Percentiles rank a stretch among this genome's conserved stretches.
Conservation (phyloP, 2,329 filamentous ascomycete genomes). For the Venturia nashicola region DNA sequence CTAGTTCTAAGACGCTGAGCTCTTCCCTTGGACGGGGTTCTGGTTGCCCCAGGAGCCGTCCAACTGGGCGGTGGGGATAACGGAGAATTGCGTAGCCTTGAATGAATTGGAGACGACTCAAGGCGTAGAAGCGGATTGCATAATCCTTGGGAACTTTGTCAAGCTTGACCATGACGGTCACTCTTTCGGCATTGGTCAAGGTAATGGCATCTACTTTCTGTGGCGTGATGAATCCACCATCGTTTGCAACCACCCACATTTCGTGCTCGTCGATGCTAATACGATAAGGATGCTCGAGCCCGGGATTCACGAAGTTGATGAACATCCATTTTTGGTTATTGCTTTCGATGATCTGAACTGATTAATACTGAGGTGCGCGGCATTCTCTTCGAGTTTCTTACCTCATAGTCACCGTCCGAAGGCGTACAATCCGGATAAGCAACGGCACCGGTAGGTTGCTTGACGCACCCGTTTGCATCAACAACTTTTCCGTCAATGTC, state of each 20-base stretch:
- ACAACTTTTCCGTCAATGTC: background rate
- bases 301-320: background rate
- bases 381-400: no score
- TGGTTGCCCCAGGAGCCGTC: constrained; percentile 9
- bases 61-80: no score
- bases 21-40: constrained; percentile 12
- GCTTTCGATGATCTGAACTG: background rate
- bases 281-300: background rate
- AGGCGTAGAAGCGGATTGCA: background rate
- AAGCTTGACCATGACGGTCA: constrained; percentile 10
- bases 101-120: background rate
- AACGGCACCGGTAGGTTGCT: no score
- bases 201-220: constrained; percentile 1
- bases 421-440: background rate
- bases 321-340: background rate
- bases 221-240: constrained; percentile 10
- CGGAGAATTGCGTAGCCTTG: background rate
- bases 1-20: constrained; percentile 11
- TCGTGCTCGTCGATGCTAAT: constrained; percentile 10
- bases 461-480: background rate
- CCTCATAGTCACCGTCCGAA: background rate
- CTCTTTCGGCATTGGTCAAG: constrained; percentile 8
- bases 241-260: constrained; percentile 9
- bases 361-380: no score
- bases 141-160: background rate